These are phyloP conservation scores for Tritrichomonas foetus DNA, from an alignment of 208 protist species.

Conservation along the genomic window DNA sequence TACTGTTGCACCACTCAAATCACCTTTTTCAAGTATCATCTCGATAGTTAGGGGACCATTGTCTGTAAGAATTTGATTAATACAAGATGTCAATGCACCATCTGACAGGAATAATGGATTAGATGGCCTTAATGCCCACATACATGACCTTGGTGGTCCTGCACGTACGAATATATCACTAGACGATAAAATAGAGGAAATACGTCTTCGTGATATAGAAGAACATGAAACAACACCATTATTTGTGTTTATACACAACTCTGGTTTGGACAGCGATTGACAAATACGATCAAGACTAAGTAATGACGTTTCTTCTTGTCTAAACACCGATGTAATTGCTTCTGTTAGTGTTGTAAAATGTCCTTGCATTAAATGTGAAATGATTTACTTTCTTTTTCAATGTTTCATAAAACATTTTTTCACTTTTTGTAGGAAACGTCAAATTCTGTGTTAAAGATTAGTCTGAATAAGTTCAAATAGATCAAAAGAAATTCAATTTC, in stretches of 20 bases:
- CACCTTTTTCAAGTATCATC: neutral
- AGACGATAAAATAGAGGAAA: neutral
- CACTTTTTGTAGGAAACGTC: no score
- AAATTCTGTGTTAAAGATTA: no score
- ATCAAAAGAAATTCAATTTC: no score
- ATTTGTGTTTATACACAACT: neutral
- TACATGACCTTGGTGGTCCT: slow-evolving; percentile 10
- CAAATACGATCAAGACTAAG: neutral
- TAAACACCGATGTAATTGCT: neutral
- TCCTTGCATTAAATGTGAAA: slow-evolving; percentile 16
- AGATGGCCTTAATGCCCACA: no score
- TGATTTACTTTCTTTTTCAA: no score
- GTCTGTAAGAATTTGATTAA: neutral
- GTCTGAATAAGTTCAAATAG: no score
- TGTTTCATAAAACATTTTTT: no score
- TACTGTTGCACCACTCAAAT: neutral
- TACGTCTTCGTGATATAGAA: neutral
- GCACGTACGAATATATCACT: neutral
- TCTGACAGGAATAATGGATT: no score
- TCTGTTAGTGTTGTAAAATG: neutral
- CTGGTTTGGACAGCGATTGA: neutral
- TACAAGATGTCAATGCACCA: neutral
- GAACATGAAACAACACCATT: neutral
- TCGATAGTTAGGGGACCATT: neutral
- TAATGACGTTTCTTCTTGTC: neutral